A percentile compares a stretch with the other conserved stretches of the same genome.
These are phyloP conservation scores for Diplodia intermedia DNA, from an alignment of 2,329 filamentous ascomycete genomes.

Conservation along the genomic window DNA sequence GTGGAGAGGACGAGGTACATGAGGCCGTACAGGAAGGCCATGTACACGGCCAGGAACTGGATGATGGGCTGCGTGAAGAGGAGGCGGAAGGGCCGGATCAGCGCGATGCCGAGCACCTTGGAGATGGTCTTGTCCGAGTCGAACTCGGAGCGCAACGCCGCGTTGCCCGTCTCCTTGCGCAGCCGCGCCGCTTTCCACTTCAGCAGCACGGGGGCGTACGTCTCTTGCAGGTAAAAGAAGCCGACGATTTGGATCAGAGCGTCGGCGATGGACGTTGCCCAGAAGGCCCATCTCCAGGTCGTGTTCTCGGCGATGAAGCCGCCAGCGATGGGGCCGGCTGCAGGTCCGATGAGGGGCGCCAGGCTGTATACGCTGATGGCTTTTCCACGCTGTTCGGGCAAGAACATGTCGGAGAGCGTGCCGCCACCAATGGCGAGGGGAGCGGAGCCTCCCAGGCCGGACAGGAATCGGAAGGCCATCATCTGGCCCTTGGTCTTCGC, in stretches of 20 bases:
- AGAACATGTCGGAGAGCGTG: slow-evolving; percentile 62
- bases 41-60: slow-evolving; percentile 62
- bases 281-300: slow-evolving; percentile 78
- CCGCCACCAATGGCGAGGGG: slow-evolving; percentile 50
- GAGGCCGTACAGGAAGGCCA: slow-evolving; percentile 66
- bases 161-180: slow-evolving; percentile 65
- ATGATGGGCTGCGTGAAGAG: slow-evolving; percentile 67
- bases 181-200: slow-evolving; percentile 63
- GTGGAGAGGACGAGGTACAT: slow-evolving; percentile 70
- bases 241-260: slow-evolving; percentile 67
- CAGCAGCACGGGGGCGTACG: slow-evolving; percentile 70
- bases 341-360: slow-evolving; percentile 69
- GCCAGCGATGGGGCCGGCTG: slow-evolving; percentile 69
- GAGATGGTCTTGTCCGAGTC: slow-evolving; percentile 50
- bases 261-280: slow-evolving; percentile 68
- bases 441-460: slow-evolving; percentile 49
- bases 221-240: slow-evolving; percentile 68
- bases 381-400: slow-evolving; percentile 67
- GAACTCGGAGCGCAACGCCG: slow-evolving; percentile 62
- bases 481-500: slow-evolving; percentile 46
- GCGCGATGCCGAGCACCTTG: slow-evolving; percentile 45
- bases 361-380: slow-evolving; percentile 69
- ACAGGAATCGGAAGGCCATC: slow-evolving; percentile 48
- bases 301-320: slow-evolving; percentile 69
- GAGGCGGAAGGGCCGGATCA: slow-evolving; percentile 64